phyloP scores from a whole-genome alignment of 768 basidiomycete genomes.

The Rhodotorula kratochvilovae region DNA sequence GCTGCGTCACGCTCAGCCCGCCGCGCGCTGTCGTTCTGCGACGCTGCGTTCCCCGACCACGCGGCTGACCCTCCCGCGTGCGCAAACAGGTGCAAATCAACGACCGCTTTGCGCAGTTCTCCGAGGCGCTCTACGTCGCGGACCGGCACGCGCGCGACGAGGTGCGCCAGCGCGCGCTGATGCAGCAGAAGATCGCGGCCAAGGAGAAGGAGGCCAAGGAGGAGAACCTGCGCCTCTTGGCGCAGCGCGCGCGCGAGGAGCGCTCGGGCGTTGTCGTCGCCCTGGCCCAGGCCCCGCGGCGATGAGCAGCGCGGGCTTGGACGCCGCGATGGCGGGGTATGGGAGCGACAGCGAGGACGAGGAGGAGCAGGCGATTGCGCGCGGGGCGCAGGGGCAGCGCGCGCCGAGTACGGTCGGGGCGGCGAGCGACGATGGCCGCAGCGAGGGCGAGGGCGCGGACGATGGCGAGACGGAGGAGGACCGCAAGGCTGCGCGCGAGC shows the following conservation, averaged over 20 bases:
- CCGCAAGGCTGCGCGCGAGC: conserved; percentile 68
- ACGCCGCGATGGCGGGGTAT: conserved; percentile 76
- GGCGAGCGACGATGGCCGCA: conserved; percentile 43
- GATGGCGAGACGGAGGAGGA: conserved; percentile 47
- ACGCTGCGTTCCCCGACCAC: no score
- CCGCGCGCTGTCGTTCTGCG: no score
- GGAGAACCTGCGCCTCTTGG: conserved; percentile 86
- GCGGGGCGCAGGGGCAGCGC: conserved; percentile 11
- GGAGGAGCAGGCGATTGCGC: conserved; percentile 47
- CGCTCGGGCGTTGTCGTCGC: conserved; percentile 66
- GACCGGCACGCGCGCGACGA: conserved; percentile 97
- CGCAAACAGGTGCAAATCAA: conserved; percentile 96
- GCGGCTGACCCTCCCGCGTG: no score
- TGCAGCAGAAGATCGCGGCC: conserved; percentile 98
- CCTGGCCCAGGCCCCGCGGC: conserved; percentile 52
- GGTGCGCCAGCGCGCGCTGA: conserved; percentile 87
- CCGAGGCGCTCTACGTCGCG: conserved; percentile 88
- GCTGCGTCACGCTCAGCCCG: background rate
- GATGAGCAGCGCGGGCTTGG: conserved; percentile 71
- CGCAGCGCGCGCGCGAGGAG: conserved; percentile 92
- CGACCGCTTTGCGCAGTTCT: conserved; percentile 98
- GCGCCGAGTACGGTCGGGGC: background rate
- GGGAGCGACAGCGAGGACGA: conserved; percentile 59
- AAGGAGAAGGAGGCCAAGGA: conserved; percentile 97
- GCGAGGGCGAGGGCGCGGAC: background rate